Evolutionary conservation across 768 basidiomycete species (phyloP).

Genomic region (Termitomyces sp.): DNA sequence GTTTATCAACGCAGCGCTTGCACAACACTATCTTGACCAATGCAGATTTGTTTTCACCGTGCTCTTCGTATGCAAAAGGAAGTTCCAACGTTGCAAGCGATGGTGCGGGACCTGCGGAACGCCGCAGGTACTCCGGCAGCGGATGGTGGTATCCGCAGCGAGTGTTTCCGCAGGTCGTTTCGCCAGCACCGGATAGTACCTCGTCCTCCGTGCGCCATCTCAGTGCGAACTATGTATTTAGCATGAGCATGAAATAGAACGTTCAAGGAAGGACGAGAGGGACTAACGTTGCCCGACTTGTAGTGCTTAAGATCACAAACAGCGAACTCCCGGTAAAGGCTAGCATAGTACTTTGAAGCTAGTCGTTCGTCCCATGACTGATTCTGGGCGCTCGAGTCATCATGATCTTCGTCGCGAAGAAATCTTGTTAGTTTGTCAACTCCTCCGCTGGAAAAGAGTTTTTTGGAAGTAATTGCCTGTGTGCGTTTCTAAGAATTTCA

Average conservation of each 20-base stretch:
- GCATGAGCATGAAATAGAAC: background rate
- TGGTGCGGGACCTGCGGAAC: slow-evolving; percentile 17
- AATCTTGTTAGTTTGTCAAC: slow-evolving; percentile 44
- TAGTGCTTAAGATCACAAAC: slow-evolving; percentile 94
- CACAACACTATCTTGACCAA: slow-evolving; percentile 92
- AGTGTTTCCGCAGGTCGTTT: slow-evolving; percentile 84
- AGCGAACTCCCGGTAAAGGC: slow-evolving; percentile 87
- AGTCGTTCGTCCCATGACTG: slow-evolving; percentile 79
- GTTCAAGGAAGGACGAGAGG: background rate
- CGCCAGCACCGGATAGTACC: slow-evolving; percentile 80
- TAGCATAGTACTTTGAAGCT: slow-evolving; percentile 84
- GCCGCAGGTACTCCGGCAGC: slow-evolving; percentile 14
- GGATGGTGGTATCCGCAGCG: slow-evolving; percentile 67
- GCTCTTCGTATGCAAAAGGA: slow-evolving; percentile 85
- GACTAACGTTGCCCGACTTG: slow-evolving; percentile 79
- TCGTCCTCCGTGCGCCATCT: slow-evolving; percentile 94
- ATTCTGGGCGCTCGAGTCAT: slow-evolving; percentile 28
- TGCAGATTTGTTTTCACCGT: slow-evolving; percentile 67
- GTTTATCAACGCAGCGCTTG: slow-evolving; percentile 68
- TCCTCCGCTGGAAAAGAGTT: background rate
- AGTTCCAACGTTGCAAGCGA: slow-evolving; percentile 76
- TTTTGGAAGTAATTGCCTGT: slow-evolving; percentile 42
- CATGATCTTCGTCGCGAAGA: slow-evolving; percentile 55
- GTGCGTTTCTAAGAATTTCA: slow-evolving; percentile 68
- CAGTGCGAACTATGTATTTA: slow-evolving; percentile 61